phyloP scores from a whole-genome alignment of 148 eudicot genomes.

The Simmondsia chinensis region DNA sequence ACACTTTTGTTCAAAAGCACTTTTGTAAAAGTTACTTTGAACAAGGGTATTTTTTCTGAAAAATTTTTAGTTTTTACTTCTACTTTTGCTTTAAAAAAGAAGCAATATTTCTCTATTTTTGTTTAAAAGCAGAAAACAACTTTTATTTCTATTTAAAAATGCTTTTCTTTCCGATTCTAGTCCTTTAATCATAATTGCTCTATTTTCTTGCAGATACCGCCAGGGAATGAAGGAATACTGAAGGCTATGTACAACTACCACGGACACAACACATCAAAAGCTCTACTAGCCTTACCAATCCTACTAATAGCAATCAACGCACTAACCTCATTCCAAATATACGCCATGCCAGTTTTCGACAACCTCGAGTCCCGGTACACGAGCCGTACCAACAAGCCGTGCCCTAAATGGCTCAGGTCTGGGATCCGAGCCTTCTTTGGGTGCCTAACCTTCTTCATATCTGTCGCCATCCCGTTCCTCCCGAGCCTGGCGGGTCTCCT shows the following conservation, averaged over 20 bases:
- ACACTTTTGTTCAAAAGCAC: too few species aligned
- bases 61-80: too few species aligned
- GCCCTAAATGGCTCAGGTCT: conserved; percentile 52
- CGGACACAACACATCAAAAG: conserved; percentile 33
- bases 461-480: conserved; percentile 70
- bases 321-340: conserved; percentile 69
- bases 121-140: too few species aligned
- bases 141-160: too few species aligned
- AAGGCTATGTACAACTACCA: conserved; percentile 57
- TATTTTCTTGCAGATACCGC: conserved; percentile 38
- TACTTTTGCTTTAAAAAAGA: too few species aligned
- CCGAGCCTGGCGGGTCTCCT: conserved; percentile 60
- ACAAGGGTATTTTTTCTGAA: too few species aligned
- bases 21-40: too few species aligned
- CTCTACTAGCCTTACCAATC: conserved; percentile 29
- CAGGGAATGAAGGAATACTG: conserved; percentile 44
- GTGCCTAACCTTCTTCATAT: conserved; percentile 55
- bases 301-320: conserved; percentile 48
- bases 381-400: conserved; percentile 44
- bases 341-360: conserved; percentile 93
- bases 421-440: conserved; percentile 49
- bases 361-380: conserved; percentile 60
- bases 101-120: too few species aligned
- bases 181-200: too few species aligned
- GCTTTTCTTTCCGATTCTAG: too few species aligned